Percentiles rank a stretch among this genome's conserved stretches.
Conservation (phyloP, 106 monocot genomes). For the Dactylorhiza incarnata region DNA sequence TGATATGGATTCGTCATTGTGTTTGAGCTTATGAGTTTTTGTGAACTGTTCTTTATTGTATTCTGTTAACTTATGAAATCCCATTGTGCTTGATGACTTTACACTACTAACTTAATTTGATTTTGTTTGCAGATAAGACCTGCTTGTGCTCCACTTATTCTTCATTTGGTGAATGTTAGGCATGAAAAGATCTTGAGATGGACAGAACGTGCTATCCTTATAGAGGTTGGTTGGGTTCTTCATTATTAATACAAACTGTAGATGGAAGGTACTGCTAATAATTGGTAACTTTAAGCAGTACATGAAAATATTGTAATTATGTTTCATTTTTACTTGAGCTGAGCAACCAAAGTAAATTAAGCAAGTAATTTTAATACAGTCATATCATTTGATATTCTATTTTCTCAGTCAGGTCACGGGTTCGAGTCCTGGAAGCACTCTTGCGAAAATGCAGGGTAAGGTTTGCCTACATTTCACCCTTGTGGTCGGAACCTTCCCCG, state of each 20-base stretch:
- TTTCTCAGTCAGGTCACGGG: too few species aligned
- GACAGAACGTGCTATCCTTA: slow-evolving; percentile 58
- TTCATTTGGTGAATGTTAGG: slow-evolving; percentile 62
- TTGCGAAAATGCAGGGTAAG: too few species aligned
- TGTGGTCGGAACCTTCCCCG: too few species aligned
- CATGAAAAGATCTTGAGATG: slow-evolving; percentile 61
- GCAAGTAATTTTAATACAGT: too few species aligned
- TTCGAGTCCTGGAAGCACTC: too few species aligned
- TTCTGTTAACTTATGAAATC: background rate
- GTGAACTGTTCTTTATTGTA: background rate
- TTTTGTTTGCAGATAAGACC: slow-evolving; percentile 30
- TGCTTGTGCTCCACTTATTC: slow-evolving; percentile 53
- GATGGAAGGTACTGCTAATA: background rate
- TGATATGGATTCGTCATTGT: background rate
- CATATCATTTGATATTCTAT: too few species aligned
- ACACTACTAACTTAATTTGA: background rate
- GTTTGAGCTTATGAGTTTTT: background rate
- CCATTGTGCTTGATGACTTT: background rate
- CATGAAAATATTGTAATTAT: too few species aligned
- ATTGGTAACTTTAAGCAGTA: background rate
- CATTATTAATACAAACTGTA: background rate
- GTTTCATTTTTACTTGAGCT: too few species aligned
- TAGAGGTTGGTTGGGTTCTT: slow-evolving; percentile 42
- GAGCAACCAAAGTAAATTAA: too few species aligned
- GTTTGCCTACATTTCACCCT: too few species aligned